phyloP scores from a whole-genome alignment of 179 eudicot genomes.

The Carnegiea gigantea region DNA sequence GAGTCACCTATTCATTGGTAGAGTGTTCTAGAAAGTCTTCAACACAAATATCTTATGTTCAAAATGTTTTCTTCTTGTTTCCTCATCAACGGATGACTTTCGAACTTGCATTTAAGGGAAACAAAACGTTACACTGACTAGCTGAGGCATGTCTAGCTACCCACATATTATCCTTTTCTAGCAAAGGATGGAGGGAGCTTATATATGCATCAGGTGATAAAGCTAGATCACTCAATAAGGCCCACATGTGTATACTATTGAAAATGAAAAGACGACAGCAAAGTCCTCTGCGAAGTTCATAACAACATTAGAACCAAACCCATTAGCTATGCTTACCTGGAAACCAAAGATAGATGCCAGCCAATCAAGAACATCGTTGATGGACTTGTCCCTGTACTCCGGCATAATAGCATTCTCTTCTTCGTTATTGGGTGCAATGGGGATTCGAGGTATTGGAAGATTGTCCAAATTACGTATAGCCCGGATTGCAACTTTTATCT shows the following conservation, averaged over 20 bases:
- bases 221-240: not conserved
- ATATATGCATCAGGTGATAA: not conserved
- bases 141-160: not conserved
- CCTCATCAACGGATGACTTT: not conserved
- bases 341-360: slow-evolving; percentile 81
- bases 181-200: not conserved
- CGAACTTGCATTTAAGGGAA: not conserved
- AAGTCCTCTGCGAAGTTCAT: not conserved
- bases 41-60: not conserved
- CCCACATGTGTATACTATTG: not conserved
- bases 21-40: not conserved
- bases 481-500: slow-evolving; percentile 84
- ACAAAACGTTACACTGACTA: not conserved
- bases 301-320: not conserved
- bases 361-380: slow-evolving; percentile 88
- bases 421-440: slow-evolving; percentile 29
- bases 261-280: not conserved
- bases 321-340: slow-evolving; percentile 53
- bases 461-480: slow-evolving; percentile 62
- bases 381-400: slow-evolving; percentile 52
- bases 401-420: slow-evolving; percentile 51
- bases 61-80: not conserved
- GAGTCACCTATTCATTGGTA: not conserved
- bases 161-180: not conserved
- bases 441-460: slow-evolving; percentile 62